phyloP scores from a whole-genome alignment of 225 moss, liverwort and hornwort species.

The Polytrichum commune region DNA sequence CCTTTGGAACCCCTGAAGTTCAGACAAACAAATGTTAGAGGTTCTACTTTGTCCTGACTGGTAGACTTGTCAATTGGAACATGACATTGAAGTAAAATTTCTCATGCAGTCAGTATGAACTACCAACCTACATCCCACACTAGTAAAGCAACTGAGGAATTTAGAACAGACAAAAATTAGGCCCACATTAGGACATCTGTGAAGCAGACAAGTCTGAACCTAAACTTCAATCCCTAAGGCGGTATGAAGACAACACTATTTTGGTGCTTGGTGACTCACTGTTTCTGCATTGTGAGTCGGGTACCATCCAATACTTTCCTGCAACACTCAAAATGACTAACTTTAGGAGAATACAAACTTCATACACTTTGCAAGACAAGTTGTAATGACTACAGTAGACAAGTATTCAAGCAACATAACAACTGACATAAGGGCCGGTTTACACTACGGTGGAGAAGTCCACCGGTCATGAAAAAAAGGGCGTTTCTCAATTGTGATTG shows the following conservation, averaged over 20 bases:
- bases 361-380: neutral
- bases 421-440: no score
- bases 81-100: neutral
- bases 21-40: neutral
- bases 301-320: constrained; percentile 84
- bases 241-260: no score
- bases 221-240: no score
- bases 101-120: neutral
- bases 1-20: constrained; percentile 41
- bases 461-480: no score
- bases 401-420: no score
- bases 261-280: constrained; percentile 37
- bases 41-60: no score
- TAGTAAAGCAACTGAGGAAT: neutral
- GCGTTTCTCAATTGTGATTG: no score
- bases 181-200: neutral
- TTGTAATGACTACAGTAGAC: neutral
- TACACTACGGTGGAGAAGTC: no score
- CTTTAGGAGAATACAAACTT: neutral
- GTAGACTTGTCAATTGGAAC: no score
- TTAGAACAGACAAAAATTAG: neutral
- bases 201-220: neutral
- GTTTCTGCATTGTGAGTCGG: constrained; percentile 78
- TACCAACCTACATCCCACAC: neutral
- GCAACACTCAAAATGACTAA: constrained; percentile 25